phyloP scores from a whole-genome alignment of 2,329 filamentous ascomycete genomes.

The Cadophora sp. region DNA sequence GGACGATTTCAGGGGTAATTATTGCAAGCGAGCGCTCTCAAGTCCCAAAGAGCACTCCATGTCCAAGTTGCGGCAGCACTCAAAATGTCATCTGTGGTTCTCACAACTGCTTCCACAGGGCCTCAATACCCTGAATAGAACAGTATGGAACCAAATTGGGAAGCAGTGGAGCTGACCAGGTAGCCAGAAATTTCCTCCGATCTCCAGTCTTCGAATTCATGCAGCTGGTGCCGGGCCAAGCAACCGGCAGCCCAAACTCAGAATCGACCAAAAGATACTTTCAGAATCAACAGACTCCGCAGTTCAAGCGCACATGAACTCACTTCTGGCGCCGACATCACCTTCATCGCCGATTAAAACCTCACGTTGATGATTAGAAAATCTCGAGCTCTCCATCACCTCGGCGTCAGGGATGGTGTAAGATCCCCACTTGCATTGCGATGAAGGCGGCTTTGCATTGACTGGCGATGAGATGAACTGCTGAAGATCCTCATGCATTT shows the following conservation, averaged over 20 bases:
- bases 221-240: background rate
- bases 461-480: conserved; percentile 19
- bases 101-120: background rate
- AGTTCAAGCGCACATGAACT: background rate
- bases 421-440: background rate
- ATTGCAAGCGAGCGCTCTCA: background rate
- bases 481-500: conserved; percentile 14
- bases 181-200: background rate
- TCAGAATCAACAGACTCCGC: background rate
- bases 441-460: conserved; percentile 2
- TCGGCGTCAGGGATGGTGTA: background rate
- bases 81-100: background rate
- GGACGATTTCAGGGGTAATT: background rate
- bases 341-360: background rate
- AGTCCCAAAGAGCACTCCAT: background rate
- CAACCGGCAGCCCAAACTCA: background rate
- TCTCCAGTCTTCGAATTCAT: background rate
- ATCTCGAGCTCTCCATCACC: background rate
- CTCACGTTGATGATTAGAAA: background rate
- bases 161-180: background rate
- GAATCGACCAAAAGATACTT: too few relatives aligned
- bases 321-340: background rate
- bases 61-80: background rate
- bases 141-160: background rate
- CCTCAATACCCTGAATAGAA: background rate